Percentiles rank a stretch among this genome's conserved stretches.
Evolutionary conservation across 2,329 filamentous ascomycete genomes (phyloP).

Genomic region (Aureobasidium sp.): DNA sequence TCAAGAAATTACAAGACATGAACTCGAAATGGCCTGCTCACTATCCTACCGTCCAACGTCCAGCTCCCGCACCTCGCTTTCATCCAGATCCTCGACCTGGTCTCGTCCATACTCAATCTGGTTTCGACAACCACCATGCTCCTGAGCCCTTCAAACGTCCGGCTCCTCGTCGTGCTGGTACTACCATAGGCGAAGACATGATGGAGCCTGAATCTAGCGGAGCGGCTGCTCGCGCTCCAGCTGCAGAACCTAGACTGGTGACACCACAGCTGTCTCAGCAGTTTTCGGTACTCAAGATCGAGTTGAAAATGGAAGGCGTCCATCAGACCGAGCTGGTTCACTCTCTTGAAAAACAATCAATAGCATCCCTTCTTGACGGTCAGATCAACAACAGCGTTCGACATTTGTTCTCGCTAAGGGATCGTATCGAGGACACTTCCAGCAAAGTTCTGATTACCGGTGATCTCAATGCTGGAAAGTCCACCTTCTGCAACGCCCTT

Average conservation of each 20-base stretch:
- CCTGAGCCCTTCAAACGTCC: conserved; percentile 39
- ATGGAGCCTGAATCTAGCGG: conserved; percentile 61
- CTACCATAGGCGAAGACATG: conserved; percentile 54
- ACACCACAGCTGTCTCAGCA: conserved; percentile 90
- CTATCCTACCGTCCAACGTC: conserved; percentile 75
- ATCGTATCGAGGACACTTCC: conserved; percentile 92
- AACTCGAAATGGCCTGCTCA: conserved; percentile 90
- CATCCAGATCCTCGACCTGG: conserved; percentile 51
- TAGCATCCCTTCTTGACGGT: conserved; percentile 82
- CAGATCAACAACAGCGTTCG: conserved; percentile 92
- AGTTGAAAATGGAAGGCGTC: conserved; percentile 79
- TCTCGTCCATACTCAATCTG: conserved; percentile 56
- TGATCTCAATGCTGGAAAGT: conserved; percentile 95
- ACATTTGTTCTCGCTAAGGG: conserved; percentile 75
- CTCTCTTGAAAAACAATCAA: conserved; percentile 83
- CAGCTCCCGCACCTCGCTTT: conserved; percentile 36
- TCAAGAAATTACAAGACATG: conserved; percentile 78
- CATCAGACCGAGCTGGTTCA: conserved; percentile 88
- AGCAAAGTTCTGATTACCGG: conserved; percentile 96
- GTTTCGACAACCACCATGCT: conserved; percentile 42
- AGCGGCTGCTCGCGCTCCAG: conserved; percentile 52
- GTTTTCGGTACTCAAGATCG: conserved; percentile 90
- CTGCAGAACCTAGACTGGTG: conserved; percentile 70
- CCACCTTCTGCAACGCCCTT: conserved; percentile 97
- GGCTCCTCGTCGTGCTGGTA: conserved; percentile 58